These are phyloP conservation scores for Hansenula sp. DNA, from an alignment of 1,139 yeast species.

Conservation along the genomic window DNA sequence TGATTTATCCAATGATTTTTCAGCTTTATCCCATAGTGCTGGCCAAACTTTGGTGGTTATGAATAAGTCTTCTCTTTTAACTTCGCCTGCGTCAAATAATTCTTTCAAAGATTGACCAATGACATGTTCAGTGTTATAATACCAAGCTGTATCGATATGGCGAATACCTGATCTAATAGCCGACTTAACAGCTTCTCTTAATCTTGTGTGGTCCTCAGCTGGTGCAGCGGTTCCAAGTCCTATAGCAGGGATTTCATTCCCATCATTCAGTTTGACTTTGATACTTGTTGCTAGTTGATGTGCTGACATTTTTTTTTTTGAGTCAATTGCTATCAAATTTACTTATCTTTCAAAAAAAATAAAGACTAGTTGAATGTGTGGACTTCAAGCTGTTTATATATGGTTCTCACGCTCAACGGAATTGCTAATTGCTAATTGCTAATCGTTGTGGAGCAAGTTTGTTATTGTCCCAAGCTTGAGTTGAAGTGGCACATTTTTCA, in stretches of 20 bases:
- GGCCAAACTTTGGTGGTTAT: conserved; percentile 60
- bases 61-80: conserved; percentile 50
- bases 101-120: conserved; percentile 47
- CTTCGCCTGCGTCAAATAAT: conserved; percentile 40
- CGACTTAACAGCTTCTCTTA: conserved; percentile 34
- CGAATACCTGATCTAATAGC: conserved; percentile 46
- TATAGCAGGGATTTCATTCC: conserved; percentile 50
- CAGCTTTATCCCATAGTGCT: conserved; percentile 32
- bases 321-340: no score
- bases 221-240: conserved; percentile 56
- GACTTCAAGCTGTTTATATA: no score
- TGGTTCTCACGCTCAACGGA: no score
- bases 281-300: not conserved
- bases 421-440: no score
- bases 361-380: no score
- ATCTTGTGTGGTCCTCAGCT: conserved; percentile 25
- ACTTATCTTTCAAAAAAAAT: no score
- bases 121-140: conserved; percentile 43
- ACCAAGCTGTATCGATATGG: conserved; percentile 51
- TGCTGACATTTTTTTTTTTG: no score
- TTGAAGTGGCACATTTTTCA: no score
- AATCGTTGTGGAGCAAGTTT: no score
- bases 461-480: no score
- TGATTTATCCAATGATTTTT: conserved; percentile 31
- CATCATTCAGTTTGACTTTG: conserved; percentile 36